Percentiles rank a stretch among this genome's conserved stretches.
Evolutionary conservation across 2,329 filamentous ascomycete genomes (phyloP).

Genomic region (Aspergillus ruber): DNA sequence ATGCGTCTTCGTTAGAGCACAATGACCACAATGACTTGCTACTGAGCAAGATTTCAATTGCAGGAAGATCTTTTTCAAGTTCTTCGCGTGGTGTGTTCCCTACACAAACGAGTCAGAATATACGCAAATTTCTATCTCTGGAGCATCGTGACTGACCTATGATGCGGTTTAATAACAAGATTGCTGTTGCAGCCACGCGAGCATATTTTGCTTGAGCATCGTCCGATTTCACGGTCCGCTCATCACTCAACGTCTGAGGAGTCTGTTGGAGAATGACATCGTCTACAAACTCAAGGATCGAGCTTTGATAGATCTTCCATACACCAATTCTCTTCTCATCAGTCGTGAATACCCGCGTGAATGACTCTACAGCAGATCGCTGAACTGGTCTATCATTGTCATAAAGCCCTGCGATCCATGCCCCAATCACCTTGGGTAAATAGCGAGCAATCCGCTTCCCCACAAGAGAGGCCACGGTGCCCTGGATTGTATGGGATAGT

Average conservation of each 20-base stretch:
- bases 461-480: conserved; percentile 49
- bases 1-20: conserved; percentile 50
- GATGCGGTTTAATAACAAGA: conserved; percentile 50
- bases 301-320: conserved; percentile 72
- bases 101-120: conserved; percentile 15
- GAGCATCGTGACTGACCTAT: conserved; percentile 32
- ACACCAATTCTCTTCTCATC: conserved; percentile 72
- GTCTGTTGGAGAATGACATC: conserved; percentile 74
- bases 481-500: conserved; percentile 71
- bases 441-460: conserved; percentile 79
- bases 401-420: conserved; percentile 87
- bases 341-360: conserved; percentile 68
- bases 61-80: conserved; percentile 52
- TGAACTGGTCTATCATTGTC: conserved; percentile 75
- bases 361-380: conserved; percentile 68
- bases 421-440: conserved; percentile 69
- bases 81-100: conserved; percentile 41
- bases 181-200: conserved; percentile 61
- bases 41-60: conserved; percentile 61
- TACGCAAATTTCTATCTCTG: background rate
- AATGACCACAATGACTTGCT: conserved; percentile 58
- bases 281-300: conserved; percentile 75
- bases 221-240: conserved; percentile 73
- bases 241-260: conserved; percentile 75
- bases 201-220: conserved; percentile 82